Evolutionary conservation across 139 green algal species (phyloP), one percentile per base, ranked within the genome.

Genomic region (Ettlia oleoabundans): DNA sequence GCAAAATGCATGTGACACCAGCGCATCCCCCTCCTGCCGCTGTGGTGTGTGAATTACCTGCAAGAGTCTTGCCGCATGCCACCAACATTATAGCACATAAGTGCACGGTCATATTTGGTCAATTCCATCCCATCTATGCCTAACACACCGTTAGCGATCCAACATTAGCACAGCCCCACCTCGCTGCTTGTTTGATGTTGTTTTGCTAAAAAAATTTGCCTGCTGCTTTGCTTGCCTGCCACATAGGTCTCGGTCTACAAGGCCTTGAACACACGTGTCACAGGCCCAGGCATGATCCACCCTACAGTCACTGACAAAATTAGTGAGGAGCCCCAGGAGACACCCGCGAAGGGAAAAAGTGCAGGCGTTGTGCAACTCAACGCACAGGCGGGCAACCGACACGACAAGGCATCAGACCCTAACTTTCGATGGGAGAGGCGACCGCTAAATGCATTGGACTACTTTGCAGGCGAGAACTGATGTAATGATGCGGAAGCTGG

Each of bases 201-300:
- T n/a, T n/a, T n/a, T n/a, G n/a, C n/a, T n/a, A n/a, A n/a, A n/a
- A n/a, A n/a, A n/a, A n/a, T n/a, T n/a, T n/a, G n/a, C n/a, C n/a
- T n/a, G n/a, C 55, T 40, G 51, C 58, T 67, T 15, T 40, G 30
- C 41, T 22, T 26, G 9, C 51, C 4, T 9, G 5, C 40, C 10
- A n/a, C 21, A 26, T 58, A 81, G 78, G 78, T 53, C 26, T 33
- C 64, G 1, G 8, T 43, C 3, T 55, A 51, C 63, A 32, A 19
- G 15, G 79, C 79, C 18, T 37, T 69, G 26, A n/a, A 78, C 21
- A 84, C 79, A 8, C 37, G 79, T 3, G 9, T 19, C 18, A 43
- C 76, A 28, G 79, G 79, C 1, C 52, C 66, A 2, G 79, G 79
- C 47, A 84, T 84, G 79, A 55, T 84, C 32, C 8, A 26, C 47